phyloP scores from a whole-genome alignment of 441 rosid species.

The Erodium chrysanthum region DNA sequence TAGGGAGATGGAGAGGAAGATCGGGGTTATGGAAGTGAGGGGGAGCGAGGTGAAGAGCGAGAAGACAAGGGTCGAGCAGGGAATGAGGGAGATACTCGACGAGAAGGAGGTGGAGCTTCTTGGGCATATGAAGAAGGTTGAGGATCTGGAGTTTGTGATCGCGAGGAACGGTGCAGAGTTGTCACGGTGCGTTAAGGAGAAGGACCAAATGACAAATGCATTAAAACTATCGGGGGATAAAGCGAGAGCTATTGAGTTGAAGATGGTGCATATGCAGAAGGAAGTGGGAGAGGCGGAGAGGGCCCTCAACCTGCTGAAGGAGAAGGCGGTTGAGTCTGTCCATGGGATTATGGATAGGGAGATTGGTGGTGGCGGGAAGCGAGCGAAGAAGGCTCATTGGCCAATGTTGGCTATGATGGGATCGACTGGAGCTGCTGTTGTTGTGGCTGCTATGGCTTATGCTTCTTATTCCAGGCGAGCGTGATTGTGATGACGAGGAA shows the following conservation, averaged over 20 bases:
- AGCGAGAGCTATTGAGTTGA: slow-evolving; percentile 31
- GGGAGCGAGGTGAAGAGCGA: slow-evolving; percentile 53
- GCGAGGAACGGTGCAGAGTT: not conserved
- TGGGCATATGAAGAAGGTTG: too few species aligned
- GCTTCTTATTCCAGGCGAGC: slow-evolving; percentile 33
- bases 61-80: slow-evolving; percentile 45
- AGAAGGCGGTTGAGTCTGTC: slow-evolving; percentile 25
- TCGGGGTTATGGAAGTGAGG: slow-evolving; percentile 42
- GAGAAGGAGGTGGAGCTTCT: too few species aligned
- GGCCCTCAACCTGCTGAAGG: slow-evolving; percentile 29
- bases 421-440: slow-evolving; percentile 39
- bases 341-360: slow-evolving; percentile 22
- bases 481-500: too few species aligned
- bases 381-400: slow-evolving; percentile 18
- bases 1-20: slow-evolving; percentile 38
- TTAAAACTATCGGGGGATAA: slow-evolving; percentile 28
- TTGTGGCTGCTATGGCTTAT: slow-evolving; percentile 37
- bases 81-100: slow-evolving; percentile 29
- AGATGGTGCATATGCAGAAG: slow-evolving; percentile 31
- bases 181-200: slow-evolving; percentile 21
- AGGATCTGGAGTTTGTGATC: too few species aligned
- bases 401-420: slow-evolving; percentile 38
- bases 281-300: slow-evolving; percentile 34
- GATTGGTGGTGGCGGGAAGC: slow-evolving; percentile 7
- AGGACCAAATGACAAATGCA: slow-evolving; percentile 23